Conservation (phyloP, 2,329 filamentous ascomycete genomes). For the Epichloe uncinata region DNA sequence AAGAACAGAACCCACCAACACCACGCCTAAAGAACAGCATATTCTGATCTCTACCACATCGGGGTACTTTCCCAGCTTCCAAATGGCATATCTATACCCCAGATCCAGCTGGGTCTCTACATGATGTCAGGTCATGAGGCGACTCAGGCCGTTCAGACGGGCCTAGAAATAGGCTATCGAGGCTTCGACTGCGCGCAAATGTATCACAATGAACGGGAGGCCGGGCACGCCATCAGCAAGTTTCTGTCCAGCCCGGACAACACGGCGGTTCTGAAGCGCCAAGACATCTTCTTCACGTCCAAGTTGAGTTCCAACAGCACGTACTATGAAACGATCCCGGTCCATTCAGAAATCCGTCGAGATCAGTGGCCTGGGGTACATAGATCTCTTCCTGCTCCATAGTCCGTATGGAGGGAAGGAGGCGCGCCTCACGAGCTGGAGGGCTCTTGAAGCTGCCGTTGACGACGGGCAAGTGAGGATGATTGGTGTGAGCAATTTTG, state of each 20-base stretch:
- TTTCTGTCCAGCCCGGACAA: constrained; percentile 40
- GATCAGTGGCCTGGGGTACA: constrained; percentile 55
- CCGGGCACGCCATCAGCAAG: constrained; percentile 49
- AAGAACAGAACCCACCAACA: no score
- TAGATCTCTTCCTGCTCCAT: constrained; percentile 70
- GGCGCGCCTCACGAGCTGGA: no score
- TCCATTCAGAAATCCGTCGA: constrained; percentile 54
- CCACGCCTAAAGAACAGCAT: no score
- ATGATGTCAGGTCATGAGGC: constrained; percentile 52
- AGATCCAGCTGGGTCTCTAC: constrained; percentile 63
- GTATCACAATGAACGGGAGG: constrained; percentile 57
- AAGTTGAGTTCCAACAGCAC: constrained; percentile 56
- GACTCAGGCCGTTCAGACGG: constrained; percentile 41
- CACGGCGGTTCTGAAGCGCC: constrained; percentile 39
- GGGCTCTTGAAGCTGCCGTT: no score
- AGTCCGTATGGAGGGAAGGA: constrained; percentile 62
- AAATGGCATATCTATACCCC: constrained; percentile 55
- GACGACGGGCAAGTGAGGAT: no score
- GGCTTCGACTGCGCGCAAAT: constrained; percentile 41
- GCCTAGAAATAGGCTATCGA: constrained; percentile 38
- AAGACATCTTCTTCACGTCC: constrained; percentile 67
- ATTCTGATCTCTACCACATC: no score
- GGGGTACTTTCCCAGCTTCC: constrained; percentile 31
- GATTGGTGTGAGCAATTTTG: no score
- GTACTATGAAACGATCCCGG: constrained; percentile 51